These are phyloP conservation scores for Botrytis medusae DNA, from an alignment of 2,329 filamentous ascomycete species.

Conservation along the genomic window DNA sequence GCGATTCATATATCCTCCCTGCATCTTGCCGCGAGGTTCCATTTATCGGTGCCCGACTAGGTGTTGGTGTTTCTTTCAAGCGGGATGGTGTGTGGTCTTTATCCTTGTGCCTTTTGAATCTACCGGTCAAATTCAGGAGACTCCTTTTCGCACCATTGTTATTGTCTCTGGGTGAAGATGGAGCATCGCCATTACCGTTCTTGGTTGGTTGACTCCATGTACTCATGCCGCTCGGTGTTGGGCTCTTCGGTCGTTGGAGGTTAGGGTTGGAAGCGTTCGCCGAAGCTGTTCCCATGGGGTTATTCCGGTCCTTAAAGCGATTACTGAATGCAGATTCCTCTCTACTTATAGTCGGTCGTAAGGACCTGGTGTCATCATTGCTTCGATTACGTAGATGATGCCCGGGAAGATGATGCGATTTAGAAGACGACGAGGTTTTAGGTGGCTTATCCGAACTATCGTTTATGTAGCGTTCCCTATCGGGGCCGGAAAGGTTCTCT, in stretches of 20 bases:
- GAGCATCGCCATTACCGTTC: slow-evolving; percentile 47
- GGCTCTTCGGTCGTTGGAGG: slow-evolving; percentile 70
- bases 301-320: slow-evolving; percentile 50
- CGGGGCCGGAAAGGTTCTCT: slow-evolving; percentile 65
- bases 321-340: slow-evolving; percentile 66
- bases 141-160: slow-evolving; percentile 32
- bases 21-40: slow-evolving; percentile 32
- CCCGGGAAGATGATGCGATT: slow-evolving; percentile 61
- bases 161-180: slow-evolving; percentile 43
- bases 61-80: slow-evolving; percentile 51
- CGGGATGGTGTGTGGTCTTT: slow-evolving; percentile 53
- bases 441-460: slow-evolving; percentile 50
- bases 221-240: slow-evolving; percentile 74
- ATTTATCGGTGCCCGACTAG: slow-evolving; percentile 52
- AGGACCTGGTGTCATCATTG: slow-evolving; percentile 62
- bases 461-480: slow-evolving; percentile 64
- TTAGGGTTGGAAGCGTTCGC: slow-evolving; percentile 36
- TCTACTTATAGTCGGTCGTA: slow-evolving; percentile 71
- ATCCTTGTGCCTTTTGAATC: slow-evolving; percentile 47
- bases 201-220: slow-evolving; percentile 45
- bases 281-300: slow-evolving; percentile 35
- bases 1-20: slow-evolving; percentile 31
- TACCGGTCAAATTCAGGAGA: slow-evolving; percentile 32
- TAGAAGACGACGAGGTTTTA: slow-evolving; percentile 63
- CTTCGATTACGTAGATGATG: slow-evolving; percentile 71